Evolutionary conservation across 305 asterid species (phyloP), one percentile per base, ranked within the genome.

Genomic region (Solanum chacoense): DNA sequence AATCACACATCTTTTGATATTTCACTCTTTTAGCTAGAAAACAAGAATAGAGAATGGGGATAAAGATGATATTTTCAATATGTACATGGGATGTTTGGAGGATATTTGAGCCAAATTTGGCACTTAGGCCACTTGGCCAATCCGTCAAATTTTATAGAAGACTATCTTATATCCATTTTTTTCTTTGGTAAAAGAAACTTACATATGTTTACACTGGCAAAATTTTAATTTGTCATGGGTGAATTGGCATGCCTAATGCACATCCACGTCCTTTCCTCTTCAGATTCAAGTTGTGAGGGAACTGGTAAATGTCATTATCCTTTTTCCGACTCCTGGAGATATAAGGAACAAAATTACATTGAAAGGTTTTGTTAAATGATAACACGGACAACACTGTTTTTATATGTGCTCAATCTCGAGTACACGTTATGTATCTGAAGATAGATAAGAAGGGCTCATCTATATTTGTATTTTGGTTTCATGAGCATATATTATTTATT

Each of bases 221-320:
- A 91, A 74, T 91, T 91, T 89, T 76, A 90, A 36, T 37, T 69
- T 26, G 88, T 88, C 84, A 75, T 84, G 84, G 79, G 91, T 36
- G 96, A 88, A 77, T 91, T 89, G 85, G 91, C 89, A 28, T 98
- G 94, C 32, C 94, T 93, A 85, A 94, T 90, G 89, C 98, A 95
- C 90, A 95, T 90, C 98, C 99, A 95, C 72, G 90, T 88, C 76
- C 95, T 90, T 88, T 96, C 93, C 76, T 91, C 93, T 91, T 94
- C 94, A 18, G 89, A 91, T 86, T 92, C 94, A 38, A 87, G 85
- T 88, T 94, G 94, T 22, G 98, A 93, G 89, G 73, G 92, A 73
- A 94, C 88, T n/a, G 98, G 98, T 90, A 95, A 85, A 91, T 96
- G 99, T 95, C 99, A 96, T 89, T 94, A 95, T 85, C 99, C 98